Evolutionary conservation across 108 stramenopile genomes (phyloP), one percentile per base, ranked within the genome.

Genomic region (Phaeodactylum tricornutum): DNA sequence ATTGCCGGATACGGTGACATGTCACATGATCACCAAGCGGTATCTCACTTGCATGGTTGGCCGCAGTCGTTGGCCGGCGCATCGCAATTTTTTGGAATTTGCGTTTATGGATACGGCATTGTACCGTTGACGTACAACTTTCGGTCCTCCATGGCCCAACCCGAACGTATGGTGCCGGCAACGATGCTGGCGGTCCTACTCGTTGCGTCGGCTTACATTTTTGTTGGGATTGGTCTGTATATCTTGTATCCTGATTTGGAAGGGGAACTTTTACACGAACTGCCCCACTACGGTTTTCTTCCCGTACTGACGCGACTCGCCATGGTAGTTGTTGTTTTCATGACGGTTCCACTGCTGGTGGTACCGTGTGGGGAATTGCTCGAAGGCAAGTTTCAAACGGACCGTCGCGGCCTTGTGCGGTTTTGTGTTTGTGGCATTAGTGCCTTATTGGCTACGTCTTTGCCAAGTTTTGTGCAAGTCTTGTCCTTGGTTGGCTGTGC

Each of bases 311-410:
- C 66, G 15, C 51, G 79, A 33, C 34, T 85, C 22, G 79, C 61
- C 5, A 59, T 81, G 8, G 57, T 76, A 24, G 71, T 73, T 1
- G 50, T 85, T 8, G 37, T 81, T 9, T 23, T 79, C 12, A 64
- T 79, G 9, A 75, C 75, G 12, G 72, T 75, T 21, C 87, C 87
- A 21, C 52, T 90, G 0, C 58, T 84, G 26, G 55, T 85, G 28
- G 70, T 90, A 4, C 87, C 87, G 7, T 79, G 77, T 39, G 77
- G 75, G 26, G 76, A 83, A 62, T 39, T 90, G 17, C 43, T 90
- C 5, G 83, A 90, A 56, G 83, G 77, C 17, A 90, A 83, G 50
- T 42, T 85, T 6, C 37, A 64, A 8, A 34, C 8, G 23, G 23
- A 47, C 38, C 19, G 43, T 11, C 34, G 58, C 30, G 32, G 67